Evolutionary conservation across 208 protist species (phyloP).

Genomic region (Borovskyia barvae): DNA sequence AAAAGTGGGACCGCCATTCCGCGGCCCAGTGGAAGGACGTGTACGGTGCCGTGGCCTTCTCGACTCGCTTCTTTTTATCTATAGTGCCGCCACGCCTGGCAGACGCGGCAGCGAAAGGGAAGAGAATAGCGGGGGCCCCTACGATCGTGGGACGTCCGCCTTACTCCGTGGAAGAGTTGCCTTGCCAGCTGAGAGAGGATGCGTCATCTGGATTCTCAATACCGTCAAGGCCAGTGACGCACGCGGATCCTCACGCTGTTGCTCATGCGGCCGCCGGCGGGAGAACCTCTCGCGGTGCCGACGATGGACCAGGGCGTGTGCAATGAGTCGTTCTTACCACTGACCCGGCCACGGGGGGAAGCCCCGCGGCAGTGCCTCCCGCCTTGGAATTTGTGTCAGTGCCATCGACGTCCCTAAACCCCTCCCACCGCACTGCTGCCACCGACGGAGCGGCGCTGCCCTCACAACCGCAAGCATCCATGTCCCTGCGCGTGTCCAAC

Average conservation of each 20-base stretch:
- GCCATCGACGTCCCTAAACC: neutral
- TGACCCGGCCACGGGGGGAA: no score
- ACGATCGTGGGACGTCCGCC: neutral
- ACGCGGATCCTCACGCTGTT: neutral
- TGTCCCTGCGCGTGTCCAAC: conserved; percentile 14
- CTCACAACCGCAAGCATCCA: neutral
- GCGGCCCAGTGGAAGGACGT: conserved; percentile 33
- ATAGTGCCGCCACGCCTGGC: conserved; percentile 1
- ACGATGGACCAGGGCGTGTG: no score
- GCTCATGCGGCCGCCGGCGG: neutral
- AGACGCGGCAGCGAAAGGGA: neutral
- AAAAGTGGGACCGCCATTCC: conserved; percentile 27
- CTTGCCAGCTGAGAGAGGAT: conserved; percentile 15
- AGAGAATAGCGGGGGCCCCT: no score
- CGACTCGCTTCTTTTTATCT: conserved; percentile 22
- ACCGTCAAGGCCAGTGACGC: no score
- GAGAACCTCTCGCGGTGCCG: no score
- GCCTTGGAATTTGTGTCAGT: conserved; percentile 18
- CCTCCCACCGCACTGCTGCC: neutral
- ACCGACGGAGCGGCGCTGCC: neutral
- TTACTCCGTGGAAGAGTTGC: neutral
- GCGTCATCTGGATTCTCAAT: no score
- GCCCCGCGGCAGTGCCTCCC: conserved; percentile 4
- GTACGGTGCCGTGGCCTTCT: conserved; percentile 28
- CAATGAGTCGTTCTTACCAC: no score